Conservation (phyloP, 2,329 filamentous ascomycete species). For the Tolypocladium ophioglossoides region DNA sequence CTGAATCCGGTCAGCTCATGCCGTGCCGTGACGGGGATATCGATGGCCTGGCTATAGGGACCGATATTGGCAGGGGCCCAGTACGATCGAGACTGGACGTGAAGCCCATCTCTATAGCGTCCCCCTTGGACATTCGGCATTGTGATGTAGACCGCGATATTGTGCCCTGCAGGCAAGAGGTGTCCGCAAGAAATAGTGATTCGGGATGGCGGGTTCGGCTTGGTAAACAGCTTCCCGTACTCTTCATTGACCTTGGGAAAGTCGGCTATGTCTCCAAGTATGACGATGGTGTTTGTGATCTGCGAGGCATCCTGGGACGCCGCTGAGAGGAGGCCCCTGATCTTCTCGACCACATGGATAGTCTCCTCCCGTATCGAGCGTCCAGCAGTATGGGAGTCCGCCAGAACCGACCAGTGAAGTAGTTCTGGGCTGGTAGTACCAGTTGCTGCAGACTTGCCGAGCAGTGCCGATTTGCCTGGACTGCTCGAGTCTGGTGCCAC, state of each 20-base stretch:
- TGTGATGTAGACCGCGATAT: constrained; percentile 49
- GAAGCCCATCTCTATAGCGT: constrained; percentile 50
- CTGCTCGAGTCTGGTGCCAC: neutral
- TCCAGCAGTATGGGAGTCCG: constrained; percentile 10
- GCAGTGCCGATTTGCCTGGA: constrained; percentile 4
- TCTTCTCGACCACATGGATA: constrained; percentile 32
- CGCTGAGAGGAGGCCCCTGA: constrained; percentile 28
- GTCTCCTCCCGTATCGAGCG: constrained; percentile 36
- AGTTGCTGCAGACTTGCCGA: neutral
- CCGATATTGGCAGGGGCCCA: constrained; percentile 98
- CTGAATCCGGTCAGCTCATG: constrained; percentile 14
- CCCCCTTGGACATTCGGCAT: constrained; percentile 19
- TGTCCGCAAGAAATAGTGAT: constrained; percentile 73
- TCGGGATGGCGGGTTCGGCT: constrained; percentile 74
- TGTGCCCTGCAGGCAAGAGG: constrained; percentile 45
- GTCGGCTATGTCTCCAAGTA: constrained; percentile 70
- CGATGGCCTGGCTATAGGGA: constrained; percentile 85
- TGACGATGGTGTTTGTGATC: constrained; percentile 50
- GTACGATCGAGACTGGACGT: constrained; percentile 89
- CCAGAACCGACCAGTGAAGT: constrained; percentile 29
- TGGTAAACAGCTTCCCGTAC: constrained; percentile 65
- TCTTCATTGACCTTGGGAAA: constrained; percentile 65
- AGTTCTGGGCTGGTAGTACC: constrained; percentile 9
- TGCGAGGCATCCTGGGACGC: constrained; percentile 16
- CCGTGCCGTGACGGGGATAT: constrained; percentile 25